A percentile compares a stretch with the other conserved stretches of the same genome.
phyloP scores from a whole-genome alignment of 2,329 filamentous ascomycete species.

The Ophiobolus disseminans region DNA sequence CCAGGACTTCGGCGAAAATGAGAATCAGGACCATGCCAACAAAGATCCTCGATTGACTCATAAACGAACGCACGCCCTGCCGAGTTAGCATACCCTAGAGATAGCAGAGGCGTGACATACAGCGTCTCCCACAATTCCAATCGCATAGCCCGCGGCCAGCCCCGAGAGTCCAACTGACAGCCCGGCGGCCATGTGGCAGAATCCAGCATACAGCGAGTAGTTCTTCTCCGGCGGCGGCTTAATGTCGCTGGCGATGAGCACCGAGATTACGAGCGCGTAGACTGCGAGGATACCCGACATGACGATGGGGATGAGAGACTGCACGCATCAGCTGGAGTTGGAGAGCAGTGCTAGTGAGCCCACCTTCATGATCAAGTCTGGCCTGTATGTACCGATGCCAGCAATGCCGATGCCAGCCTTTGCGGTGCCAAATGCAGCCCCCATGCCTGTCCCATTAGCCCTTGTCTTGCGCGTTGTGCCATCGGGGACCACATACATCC shows the following conservation, averaged over 20 bases:
- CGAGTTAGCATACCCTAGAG: slow-evolving; percentile 19
- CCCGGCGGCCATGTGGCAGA: slow-evolving; percentile 91
- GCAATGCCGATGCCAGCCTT: slow-evolving; percentile 89
- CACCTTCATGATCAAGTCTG: slow-evolving; percentile 92
- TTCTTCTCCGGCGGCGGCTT: slow-evolving; percentile 69
- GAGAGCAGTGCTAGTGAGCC: not conserved
- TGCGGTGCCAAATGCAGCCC: slow-evolving; percentile 85
- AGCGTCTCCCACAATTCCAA: slow-evolving; percentile 93
- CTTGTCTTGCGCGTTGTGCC: slow-evolving; percentile 3
- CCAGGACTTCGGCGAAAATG: slow-evolving; percentile 97
- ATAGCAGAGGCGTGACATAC: slow-evolving; percentile 55
- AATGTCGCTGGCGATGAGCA: slow-evolving; percentile 92
- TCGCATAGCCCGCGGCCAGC: slow-evolving; percentile 64
- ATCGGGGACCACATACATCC: slow-evolving; percentile 66
- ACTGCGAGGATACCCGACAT: slow-evolving; percentile 99
- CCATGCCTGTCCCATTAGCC: slow-evolving; percentile 60
- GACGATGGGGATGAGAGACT: slow-evolving; percentile 87
- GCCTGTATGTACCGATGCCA: slow-evolving; percentile 82
- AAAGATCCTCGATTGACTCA: slow-evolving; percentile 94
- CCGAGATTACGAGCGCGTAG: slow-evolving; percentile 94
- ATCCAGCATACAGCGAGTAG: slow-evolving; percentile 89
- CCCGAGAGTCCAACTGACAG: slow-evolving; percentile 70
- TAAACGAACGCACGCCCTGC: slow-evolving; percentile 85
- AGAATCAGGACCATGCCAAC: slow-evolving; percentile 98
- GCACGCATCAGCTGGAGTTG: slow-evolving; percentile 28